Conservation (phyloP, 2,329 filamentous ascomycete genomes). For the Colletotrichum melonis region DNA sequence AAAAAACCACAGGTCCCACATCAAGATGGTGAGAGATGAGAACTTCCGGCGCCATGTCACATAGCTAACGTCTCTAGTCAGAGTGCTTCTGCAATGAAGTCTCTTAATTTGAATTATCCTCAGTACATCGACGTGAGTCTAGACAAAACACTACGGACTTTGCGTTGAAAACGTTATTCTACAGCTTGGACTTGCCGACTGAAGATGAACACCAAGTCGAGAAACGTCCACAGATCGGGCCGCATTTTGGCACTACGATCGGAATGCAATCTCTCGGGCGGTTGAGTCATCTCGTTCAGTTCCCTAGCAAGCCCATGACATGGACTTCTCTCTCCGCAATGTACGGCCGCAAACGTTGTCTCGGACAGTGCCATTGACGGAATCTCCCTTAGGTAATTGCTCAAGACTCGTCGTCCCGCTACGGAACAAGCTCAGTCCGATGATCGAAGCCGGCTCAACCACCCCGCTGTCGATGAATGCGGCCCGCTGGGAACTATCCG, state of each 20-base stretch:
- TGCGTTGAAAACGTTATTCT: not conserved
- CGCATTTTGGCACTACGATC: not conserved
- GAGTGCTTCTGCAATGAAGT: not conserved
- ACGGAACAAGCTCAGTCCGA: not conserved
- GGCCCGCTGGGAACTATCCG: constrained; percentile 11
- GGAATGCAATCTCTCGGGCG: not conserved
- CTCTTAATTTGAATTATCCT: not conserved
- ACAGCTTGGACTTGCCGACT: not conserved
- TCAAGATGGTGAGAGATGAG: not conserved
- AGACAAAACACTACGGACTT: not conserved
- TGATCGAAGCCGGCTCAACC: constrained; percentile 2
- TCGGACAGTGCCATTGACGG: constrained; percentile 16
- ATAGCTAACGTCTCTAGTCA: not conserved
- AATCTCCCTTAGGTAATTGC: not conserved
- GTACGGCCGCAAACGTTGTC: constrained; percentile 33
- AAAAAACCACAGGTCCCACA: not conserved
- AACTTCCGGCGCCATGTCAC: not conserved
- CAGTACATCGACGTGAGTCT: not conserved
- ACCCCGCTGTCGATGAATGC: constrained; percentile 20
- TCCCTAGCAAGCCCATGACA: not conserved
- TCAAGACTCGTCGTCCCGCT: not conserved
- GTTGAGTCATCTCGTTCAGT: constrained; percentile 2
- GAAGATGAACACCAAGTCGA: not conserved
- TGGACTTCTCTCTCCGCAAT: not conserved
- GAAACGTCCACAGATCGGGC: not conserved